Evolutionary conservation across 2,329 filamentous ascomycete genomes (phyloP), one percentile per base, ranked within the genome.

Genomic region (Pseudocercospora ulei): DNA sequence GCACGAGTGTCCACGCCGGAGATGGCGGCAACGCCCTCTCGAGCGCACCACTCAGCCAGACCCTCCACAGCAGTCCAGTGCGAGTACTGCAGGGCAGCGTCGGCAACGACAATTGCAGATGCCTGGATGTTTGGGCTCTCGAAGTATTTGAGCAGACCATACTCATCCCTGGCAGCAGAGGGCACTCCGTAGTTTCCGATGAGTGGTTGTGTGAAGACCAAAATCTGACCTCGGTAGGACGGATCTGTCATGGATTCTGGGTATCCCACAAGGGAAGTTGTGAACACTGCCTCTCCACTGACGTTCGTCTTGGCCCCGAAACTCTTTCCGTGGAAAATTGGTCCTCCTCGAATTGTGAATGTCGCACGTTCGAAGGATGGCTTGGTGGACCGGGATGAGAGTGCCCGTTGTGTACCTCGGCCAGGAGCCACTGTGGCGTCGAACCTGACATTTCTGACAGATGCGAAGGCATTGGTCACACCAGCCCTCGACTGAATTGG

Each of bases 161-260:
- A 83, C 64, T 87, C 70, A 64, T 98, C 90, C 50, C 85, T 80
- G 56, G 78, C 74, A 49, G 72, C 77, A 19, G 86, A 92, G 9
- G 90, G 90, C 11, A 98, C 88, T 55, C 90, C 90, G 62, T 98
- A 98, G 74, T 98, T 98, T 60, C 90, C 90, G 58, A 98, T 95
- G 53, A 98, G 70, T 22, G 90, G 90, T 64, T 95, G 87, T 51
- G 90, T 98, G 72, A 96, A 95, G 65, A 96, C 88, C 55, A 98
- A 73, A 53, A 98, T 96, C 70, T 98, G 90, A 52, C 90, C 76
- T 52, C 76, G 75, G 62, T 80, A 80, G 40, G 76, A 79, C 7
- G 76, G 76, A 51, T 79, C 76, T 57, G 75, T 78, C 68, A 80
- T 68, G 29, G 75, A 95, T 71, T 98, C 90, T 53, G 90, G 90